Conservation (phyloP, 345 rosid genomes). For the Salix udensis region DNA sequence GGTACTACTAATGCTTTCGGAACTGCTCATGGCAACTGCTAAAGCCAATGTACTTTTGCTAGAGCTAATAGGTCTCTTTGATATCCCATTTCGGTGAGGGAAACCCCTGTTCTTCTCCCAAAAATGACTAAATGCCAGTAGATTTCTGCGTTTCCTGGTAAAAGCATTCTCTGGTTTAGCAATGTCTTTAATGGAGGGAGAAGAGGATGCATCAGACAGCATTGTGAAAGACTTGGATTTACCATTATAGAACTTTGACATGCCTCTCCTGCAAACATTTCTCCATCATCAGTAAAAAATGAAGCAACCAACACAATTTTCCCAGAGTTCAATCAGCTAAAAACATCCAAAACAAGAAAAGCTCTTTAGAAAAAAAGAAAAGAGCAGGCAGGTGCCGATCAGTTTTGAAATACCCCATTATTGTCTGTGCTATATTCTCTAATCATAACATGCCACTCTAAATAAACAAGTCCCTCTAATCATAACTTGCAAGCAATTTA, state of each 20-base stretch:
- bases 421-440: not conserved
- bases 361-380: not conserved
- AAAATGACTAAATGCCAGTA: slow-evolving; percentile 49
- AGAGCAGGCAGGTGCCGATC: not conserved
- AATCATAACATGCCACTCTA: not conserved
- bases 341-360: not conserved
- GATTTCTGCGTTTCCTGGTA: slow-evolving; percentile 51
- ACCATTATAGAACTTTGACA: slow-evolving; percentile 74
- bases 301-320: not conserved
- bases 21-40: slow-evolving; percentile 60
- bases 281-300: not conserved
- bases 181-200: slow-evolving; percentile 52
- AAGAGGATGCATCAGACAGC: slow-evolving; percentile 44
- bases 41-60: slow-evolving; percentile 69
- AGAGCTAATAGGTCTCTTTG: slow-evolving; percentile 53
- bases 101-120: slow-evolving; percentile 57
- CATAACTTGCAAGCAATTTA: not conserved
- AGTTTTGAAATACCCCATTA: not conserved
- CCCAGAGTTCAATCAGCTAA: not conserved
- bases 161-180: slow-evolving; percentile 72
- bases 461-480: not conserved
- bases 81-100: slow-evolving; percentile 42
- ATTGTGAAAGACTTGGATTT: slow-evolving; percentile 79
- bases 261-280: slow-evolving; percentile 59
- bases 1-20: slow-evolving; percentile 51